Conservation (phyloP, 2,329 filamentous ascomycete species). For the Paecilomyces niveus region DNA sequence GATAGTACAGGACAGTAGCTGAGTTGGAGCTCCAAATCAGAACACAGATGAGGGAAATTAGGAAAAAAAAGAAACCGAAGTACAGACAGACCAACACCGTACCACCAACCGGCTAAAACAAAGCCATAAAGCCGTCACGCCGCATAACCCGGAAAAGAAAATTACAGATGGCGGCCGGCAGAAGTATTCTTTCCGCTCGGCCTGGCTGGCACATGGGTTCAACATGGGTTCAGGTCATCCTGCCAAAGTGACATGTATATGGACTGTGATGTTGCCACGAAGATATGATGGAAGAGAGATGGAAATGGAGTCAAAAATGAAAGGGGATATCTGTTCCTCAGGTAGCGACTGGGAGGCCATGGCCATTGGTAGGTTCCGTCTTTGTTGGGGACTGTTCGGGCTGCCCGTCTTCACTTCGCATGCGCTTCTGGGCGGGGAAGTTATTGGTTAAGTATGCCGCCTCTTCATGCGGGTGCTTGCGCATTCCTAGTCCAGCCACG, state of each 20-base stretch:
- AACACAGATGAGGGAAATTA: neutral
- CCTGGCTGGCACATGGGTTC: neutral
- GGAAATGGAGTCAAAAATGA: conserved; percentile 4
- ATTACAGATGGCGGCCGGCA: neutral
- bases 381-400: conserved; percentile 19
- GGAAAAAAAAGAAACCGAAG: neutral
- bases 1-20: neutral
- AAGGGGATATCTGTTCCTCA: neutral
- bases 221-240: neutral
- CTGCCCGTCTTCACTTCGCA: conserved; percentile 22
- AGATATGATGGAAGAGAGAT: neutral
- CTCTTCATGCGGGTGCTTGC: conserved; percentile 35
- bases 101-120: neutral
- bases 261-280: neutral
- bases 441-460: conserved; percentile 24
- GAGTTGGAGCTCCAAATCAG: neutral
- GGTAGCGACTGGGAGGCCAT: conserved; percentile 17
- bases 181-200: neutral
- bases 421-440: conserved; percentile 23
- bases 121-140: neutral
- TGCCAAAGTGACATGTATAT: neutral
- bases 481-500: conserved; percentile 36
- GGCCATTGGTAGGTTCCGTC: conserved; percentile 20
- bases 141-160: neutral
- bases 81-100: neutral